A percentile compares a stretch with the other conserved stretches of the same genome.
These are phyloP conservation scores for Dioszegia crocea DNA, from an alignment of 768 basidiomycete genomes.

Conservation along the genomic window DNA sequence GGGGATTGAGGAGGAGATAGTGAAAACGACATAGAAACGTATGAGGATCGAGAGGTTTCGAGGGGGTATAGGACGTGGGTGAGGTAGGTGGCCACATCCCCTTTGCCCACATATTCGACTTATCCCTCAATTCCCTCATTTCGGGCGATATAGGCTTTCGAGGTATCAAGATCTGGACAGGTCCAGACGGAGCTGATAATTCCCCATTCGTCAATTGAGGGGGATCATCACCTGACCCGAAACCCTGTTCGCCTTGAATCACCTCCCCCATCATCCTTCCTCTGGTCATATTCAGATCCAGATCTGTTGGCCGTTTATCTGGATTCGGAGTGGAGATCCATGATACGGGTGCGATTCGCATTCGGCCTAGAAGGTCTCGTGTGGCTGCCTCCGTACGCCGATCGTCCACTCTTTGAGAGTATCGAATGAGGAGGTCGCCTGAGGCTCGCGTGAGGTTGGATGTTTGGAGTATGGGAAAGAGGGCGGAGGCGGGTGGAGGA, in stretches of 20 bases:
- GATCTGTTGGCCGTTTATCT: too few species aligned
- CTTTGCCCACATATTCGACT: constrained; percentile 7
- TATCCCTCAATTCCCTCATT: not conserved
- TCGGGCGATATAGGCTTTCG: not conserved
- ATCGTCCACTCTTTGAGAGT: not conserved
- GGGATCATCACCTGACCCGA: constrained; percentile 2
- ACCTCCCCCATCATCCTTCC: not conserved
- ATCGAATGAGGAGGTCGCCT: not conserved
- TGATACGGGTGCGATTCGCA: constrained; percentile 5
- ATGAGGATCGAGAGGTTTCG: not conserved
- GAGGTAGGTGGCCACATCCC: constrained; percentile 2
- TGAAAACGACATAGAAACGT: not conserved
- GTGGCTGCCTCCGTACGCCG: not conserved
- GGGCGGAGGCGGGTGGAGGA: not conserved
- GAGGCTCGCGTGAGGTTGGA: not conserved
- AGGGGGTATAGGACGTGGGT: not conserved
- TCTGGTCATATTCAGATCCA: too few species aligned
- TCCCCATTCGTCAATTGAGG: too few species aligned
- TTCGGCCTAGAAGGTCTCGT: not conserved
- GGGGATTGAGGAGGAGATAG: not conserved
- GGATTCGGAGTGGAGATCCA: not conserved
- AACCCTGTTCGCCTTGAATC: not conserved
- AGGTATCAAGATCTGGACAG: too few species aligned
- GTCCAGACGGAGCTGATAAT: too few species aligned
- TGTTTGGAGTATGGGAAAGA: not conserved